Conservation (phyloP, 2,329 filamentous ascomycete genomes). For the Clarireedia monteithiana region DNA sequence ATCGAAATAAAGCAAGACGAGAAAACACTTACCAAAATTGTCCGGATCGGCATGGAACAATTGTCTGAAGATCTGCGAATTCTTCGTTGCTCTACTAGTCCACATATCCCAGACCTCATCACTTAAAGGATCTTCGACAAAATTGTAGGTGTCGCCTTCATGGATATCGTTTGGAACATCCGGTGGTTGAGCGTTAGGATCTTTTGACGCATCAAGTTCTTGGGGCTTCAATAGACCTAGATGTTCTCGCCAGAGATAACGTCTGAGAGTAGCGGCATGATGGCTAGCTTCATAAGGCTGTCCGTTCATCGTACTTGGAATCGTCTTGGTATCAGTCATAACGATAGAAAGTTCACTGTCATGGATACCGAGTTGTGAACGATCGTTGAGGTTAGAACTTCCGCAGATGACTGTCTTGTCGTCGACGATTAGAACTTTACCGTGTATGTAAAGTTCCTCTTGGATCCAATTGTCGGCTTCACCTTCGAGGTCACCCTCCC, state of each 20-base stretch:
- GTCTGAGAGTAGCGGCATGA: conserved; percentile 72
- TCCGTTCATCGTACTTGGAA: conserved; percentile 73
- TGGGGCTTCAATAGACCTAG: conserved; percentile 74
- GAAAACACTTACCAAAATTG: conserved; percentile 54
- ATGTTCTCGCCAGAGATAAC: conserved; percentile 86
- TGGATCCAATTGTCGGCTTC: conserved; percentile 89
- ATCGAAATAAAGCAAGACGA: neutral
- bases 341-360: conserved; percentile 88
- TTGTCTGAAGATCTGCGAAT: conserved; percentile 69
- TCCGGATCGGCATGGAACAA: conserved; percentile 86
- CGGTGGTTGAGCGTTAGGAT: conserved; percentile 69
- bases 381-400: conserved; percentile 86
- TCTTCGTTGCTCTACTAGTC: conserved; percentile 59
- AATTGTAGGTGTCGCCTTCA: conserved; percentile 51
- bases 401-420: conserved; percentile 80
- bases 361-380: conserved; percentile 78
- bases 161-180: conserved; percentile 59
- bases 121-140: conserved; percentile 64
- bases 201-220: conserved; percentile 55
- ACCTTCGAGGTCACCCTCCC: conserved; percentile 64
- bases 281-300: conserved; percentile 68
- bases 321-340: conserved; percentile 69
- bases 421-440: conserved; percentile 83
- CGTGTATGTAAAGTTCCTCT: conserved; percentile 93
- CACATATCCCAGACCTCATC: conserved; percentile 62